These are phyloP conservation scores for Neofusicoccum cordaticola DNA, from an alignment of 2,329 filamentous ascomycete genomes.

Conservation along the genomic window DNA sequence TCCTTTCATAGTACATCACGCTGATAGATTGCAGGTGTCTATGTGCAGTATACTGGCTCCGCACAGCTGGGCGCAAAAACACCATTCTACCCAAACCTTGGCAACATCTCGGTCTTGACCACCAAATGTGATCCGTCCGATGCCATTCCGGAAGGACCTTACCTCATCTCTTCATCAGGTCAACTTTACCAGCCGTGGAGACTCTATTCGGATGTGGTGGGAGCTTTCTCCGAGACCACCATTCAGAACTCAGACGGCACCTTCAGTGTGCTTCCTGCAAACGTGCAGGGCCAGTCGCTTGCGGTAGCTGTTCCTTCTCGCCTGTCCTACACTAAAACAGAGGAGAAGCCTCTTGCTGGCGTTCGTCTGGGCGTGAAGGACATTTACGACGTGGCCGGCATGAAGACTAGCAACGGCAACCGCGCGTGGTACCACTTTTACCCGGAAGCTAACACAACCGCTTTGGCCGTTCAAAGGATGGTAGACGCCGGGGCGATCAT, in stretches of 20 bases:
- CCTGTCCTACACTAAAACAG: slow-evolving; percentile 55
- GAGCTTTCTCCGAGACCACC: slow-evolving; percentile 50
- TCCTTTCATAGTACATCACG: not conserved
- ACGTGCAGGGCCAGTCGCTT: slow-evolving; percentile 42
- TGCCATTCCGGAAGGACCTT: slow-evolving; percentile 46
- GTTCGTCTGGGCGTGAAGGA: slow-evolving; percentile 63
- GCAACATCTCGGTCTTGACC: not conserved
- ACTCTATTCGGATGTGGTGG: slow-evolving; percentile 49
- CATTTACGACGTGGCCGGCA: slow-evolving; percentile 57
- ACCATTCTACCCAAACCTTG: not conserved
- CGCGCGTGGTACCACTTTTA: slow-evolving; percentile 58
- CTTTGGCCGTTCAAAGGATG: slow-evolving; percentile 53
- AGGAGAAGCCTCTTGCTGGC: slow-evolving; percentile 57
- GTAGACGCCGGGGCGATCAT: slow-evolving; percentile 58
- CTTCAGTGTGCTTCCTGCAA: slow-evolving; percentile 45
- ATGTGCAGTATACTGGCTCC: slow-evolving; percentile 20
- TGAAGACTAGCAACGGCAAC: slow-evolving; percentile 57
- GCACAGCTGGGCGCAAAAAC: not conserved
- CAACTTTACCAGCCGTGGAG: slow-evolving; percentile 49
- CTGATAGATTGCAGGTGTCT: slow-evolving; percentile 23
- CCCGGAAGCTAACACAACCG: slow-evolving; percentile 45
- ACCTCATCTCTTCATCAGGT: slow-evolving; percentile 49
- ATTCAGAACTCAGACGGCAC: slow-evolving; percentile 39
- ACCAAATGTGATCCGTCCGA: not conserved
- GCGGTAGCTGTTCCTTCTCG: slow-evolving; percentile 58